These are phyloP conservation scores for Fistulinella prunicolor DNA, from an alignment of 768 basidiomycete species.

Conservation along the genomic window DNA sequence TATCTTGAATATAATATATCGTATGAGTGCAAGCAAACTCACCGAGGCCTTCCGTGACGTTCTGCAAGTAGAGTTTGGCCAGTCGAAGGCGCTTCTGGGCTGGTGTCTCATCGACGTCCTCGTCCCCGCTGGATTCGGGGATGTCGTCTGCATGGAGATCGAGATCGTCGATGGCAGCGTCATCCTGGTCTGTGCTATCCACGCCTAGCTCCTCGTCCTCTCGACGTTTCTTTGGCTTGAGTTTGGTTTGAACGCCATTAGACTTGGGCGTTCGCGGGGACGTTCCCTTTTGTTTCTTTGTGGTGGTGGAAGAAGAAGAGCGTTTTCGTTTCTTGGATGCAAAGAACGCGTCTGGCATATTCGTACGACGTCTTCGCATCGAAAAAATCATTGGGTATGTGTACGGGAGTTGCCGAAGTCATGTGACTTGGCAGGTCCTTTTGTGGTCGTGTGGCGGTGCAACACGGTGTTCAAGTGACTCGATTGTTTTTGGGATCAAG, in stretches of 20 bases:
- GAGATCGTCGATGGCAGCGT: slow-evolving; percentile 62
- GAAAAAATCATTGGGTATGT: slow-evolving; percentile 21
- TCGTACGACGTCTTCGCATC: neutral
- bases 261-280: slow-evolving; percentile 18
- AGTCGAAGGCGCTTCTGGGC: slow-evolving; percentile 90
- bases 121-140: slow-evolving; percentile 67
- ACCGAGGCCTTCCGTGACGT: slow-evolving; percentile 74
- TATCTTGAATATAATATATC: neutral
- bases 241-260: slow-evolving; percentile 17
- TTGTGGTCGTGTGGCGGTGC: too few species aligned
- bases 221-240: slow-evolving; percentile 22
- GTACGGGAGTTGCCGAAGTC: slow-evolving; percentile 11
- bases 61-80: slow-evolving; percentile 87
- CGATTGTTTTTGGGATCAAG: too few species aligned
- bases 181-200: slow-evolving; percentile 56
- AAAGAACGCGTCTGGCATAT: slow-evolving; percentile 87
- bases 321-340: slow-evolving; percentile 65
- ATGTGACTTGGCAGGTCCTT: slow-evolving; percentile 10
- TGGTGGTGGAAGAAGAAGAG: slow-evolving; percentile 30
- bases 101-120: slow-evolving; percentile 86
- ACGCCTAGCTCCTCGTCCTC: slow-evolving; percentile 66
- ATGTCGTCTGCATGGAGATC: slow-evolving; percentile 63
- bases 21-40: slow-evolving; percentile 25
- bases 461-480: too few species aligned
- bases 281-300: slow-evolving; percentile 24